These are phyloP conservation scores for Solanum hybrid DNA, from an alignment of 305 asterid species.

Conservation along the genomic window DNA sequence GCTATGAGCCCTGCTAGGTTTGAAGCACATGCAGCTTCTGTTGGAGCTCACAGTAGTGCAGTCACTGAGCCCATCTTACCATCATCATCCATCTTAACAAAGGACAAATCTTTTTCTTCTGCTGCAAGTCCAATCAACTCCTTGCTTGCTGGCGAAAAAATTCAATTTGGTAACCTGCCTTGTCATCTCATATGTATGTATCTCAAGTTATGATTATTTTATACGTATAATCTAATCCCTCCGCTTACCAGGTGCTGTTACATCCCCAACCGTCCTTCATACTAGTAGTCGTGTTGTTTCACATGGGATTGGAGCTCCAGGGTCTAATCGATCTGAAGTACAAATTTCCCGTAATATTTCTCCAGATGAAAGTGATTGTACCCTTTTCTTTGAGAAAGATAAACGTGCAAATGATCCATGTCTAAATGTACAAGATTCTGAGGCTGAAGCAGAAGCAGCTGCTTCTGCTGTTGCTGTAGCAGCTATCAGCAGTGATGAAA, in stretches of 20 bases:
- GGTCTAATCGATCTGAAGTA: constrained; percentile 61
- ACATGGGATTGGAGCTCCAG: constrained; percentile 75
- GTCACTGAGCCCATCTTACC: constrained; percentile 49
- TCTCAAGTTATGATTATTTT: background rate
- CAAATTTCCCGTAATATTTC: constrained; percentile 49
- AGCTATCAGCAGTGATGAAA: constrained; percentile 72
- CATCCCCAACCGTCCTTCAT: constrained; percentile 79
- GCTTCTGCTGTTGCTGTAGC: constrained; percentile 97
- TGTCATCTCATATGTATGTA: background rate
- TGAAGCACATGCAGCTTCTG: constrained; percentile 51
- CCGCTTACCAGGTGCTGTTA: constrained; percentile 65
- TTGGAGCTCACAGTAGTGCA: constrained; percentile 56
- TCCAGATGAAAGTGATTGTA: constrained; percentile 39
- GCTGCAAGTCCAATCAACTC: constrained; percentile 84
- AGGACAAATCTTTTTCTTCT: constrained; percentile 59
- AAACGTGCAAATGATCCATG: constrained; percentile 44
- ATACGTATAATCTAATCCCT: background rate
- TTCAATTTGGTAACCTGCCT: constrained; percentile 66
- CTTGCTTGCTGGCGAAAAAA: constrained; percentile 91
- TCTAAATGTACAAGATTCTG: constrained; percentile 54
- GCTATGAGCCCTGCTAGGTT: constrained; percentile 70
- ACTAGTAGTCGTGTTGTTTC: constrained; percentile 52
- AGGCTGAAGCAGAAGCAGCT: constrained; percentile 95
- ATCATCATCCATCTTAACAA: constrained; percentile 43
- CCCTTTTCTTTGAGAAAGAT: constrained; percentile 60